Conservation (phyloP, 176 grass and related monocot genomes). For the Triticum dicoccoides region DNA sequence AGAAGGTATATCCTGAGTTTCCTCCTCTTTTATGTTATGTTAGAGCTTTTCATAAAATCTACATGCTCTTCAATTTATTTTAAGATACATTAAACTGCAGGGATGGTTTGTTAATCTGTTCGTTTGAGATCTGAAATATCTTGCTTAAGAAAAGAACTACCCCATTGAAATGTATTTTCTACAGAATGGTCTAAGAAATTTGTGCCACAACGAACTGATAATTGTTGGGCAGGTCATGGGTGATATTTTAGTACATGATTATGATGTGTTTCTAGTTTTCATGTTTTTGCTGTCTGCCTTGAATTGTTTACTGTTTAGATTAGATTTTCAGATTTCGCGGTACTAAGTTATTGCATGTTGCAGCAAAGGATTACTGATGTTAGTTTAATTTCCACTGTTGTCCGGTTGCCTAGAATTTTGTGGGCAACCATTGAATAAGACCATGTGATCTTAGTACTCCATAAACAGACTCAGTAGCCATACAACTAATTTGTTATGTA, state of each 20-base stretch:
- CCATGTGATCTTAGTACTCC: not conserved
- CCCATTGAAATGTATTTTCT: not conserved
- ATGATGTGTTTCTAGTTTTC: conserved; percentile 1
- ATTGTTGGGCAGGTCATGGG: not conserved
- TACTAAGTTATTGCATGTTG: not conserved
- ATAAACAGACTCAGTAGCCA: not conserved
- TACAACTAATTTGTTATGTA: not conserved
- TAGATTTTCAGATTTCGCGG: not conserved
- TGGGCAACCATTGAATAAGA: not conserved
- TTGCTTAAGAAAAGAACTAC: not conserved
- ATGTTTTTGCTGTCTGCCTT: not conserved
- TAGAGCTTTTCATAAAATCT: not conserved
- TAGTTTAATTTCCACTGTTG: not conserved
- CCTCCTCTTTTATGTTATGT: not conserved
- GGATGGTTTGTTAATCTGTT: not conserved
- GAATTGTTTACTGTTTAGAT: not conserved
- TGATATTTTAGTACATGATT: not conserved
- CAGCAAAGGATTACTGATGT: not conserved
- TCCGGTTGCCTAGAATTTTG: not conserved
- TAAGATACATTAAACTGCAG: not conserved
- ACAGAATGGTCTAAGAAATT: not conserved
- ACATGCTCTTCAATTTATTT: conserved; percentile 6
- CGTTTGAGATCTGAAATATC: conserved; percentile 11
- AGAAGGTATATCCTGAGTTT: conserved; percentile 56
- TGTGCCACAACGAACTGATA: not conserved